These are phyloP conservation scores for Ettlia oleoabundans DNA, from an alignment of 139 green algal genomes.

Conservation along the genomic window DNA sequence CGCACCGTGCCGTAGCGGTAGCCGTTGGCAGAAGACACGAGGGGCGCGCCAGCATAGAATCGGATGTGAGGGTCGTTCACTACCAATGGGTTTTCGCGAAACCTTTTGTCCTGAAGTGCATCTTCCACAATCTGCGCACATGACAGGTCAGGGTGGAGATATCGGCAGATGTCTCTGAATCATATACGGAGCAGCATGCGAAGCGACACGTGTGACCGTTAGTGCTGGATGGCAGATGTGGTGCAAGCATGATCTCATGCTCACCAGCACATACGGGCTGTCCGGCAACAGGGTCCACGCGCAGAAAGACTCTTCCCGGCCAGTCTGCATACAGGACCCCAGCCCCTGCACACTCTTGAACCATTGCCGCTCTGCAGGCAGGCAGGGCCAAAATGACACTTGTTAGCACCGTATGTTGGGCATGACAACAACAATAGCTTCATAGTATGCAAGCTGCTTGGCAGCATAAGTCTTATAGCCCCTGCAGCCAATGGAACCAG, in stretches of 20 bases:
- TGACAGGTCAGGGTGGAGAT: background rate
- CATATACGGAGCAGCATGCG: background rate
- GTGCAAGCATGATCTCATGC: background rate
- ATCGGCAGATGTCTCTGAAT: background rate
- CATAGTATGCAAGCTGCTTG: too few species aligned
- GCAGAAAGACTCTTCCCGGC: slow-evolving; percentile 81
- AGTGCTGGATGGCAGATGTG: background rate
- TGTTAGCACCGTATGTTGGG: background rate
- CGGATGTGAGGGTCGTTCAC: slow-evolving; percentile 69
- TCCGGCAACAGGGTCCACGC: slow-evolving; percentile 83
- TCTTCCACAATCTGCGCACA: slow-evolving; percentile 64
- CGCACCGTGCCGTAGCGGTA: slow-evolving; percentile 71
- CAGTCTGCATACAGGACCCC: slow-evolving; percentile 54
- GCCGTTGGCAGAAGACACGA: slow-evolving; percentile 69
- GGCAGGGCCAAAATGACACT: background rate
- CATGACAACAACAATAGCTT: too few species aligned
- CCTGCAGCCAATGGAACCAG: too few species aligned
- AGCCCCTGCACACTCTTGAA: slow-evolving; percentile 75
- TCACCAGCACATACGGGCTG: slow-evolving; percentile 74
- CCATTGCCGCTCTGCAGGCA: slow-evolving; percentile 78
- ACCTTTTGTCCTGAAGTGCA: slow-evolving; percentile 72
- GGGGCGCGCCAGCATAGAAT: slow-evolving; percentile 89
- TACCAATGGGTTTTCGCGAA: slow-evolving; percentile 72
- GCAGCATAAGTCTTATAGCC: too few species aligned
- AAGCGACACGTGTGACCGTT: background rate